Base-by-base conservation (phyloP, 2,329 filamentous ascomycete species). In the Setomelanomma holmii region DNA sequence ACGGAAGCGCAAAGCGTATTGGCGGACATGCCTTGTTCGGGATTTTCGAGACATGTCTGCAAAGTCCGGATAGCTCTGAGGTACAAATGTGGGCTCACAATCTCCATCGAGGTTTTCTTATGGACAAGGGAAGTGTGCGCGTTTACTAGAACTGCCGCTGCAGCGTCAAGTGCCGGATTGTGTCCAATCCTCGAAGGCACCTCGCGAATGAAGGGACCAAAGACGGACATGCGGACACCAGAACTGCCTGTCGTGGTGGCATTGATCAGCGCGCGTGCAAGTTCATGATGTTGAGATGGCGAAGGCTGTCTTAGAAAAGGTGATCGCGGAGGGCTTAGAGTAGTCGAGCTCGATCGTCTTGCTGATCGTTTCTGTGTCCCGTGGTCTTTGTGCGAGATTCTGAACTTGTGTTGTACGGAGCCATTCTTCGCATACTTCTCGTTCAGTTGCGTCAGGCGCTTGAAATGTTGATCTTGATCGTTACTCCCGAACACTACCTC, bases 1-100 rank as follows among this genome's bases (percentile, higher is more conserved):
- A 73, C 60, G 5, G 68, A 66, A 39, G 70, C 70, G 47, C 70
- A 71, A 5, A 73, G 65, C 4, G 70, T 73, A 43, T 72, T 71
- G 1, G 69, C 58, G 4, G 69, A 73, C 54, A 68, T 60, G 10
- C 67, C 66, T 35, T 71, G 45, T n/a, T 53, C 44, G 3, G 61
- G 60, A 45, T 71, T 60, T 41, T 70, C 67, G 11, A 73, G 58
- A 30, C 62, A 66, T 24, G 35, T 45, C 35, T 72, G 66, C 12
- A 73, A 48, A 7, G 49, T 63, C 40, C 66, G 69, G 22, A 73
- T 68, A 3, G 70, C 70, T n/a, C 61, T 53, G 2, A 72, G 50
- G 40, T 71, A 73, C 12, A 70, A 41, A 21, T 61, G 57, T 5
- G 65, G 67, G 22, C 61, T 67, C 6, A 65, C 61, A 16, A 70